Evolutionary conservation across 257 asterid genomes (phyloP).

Genomic region (Lithospermum erythrorhizon): DNA sequence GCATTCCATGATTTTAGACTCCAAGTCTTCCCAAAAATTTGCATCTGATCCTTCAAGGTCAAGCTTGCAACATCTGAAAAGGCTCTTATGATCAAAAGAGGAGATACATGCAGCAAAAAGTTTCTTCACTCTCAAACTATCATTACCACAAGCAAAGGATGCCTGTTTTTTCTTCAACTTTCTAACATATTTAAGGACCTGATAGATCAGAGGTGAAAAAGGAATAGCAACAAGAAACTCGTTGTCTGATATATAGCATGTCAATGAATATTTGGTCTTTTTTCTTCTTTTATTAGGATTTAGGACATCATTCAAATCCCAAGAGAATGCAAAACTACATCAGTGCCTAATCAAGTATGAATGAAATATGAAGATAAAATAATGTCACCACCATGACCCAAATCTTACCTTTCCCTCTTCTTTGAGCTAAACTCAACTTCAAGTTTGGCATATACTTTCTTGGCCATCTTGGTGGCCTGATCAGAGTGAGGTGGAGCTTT

Average conservation of each 20-base stretch:
- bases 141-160: neutral
- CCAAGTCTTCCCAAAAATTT: conserved; percentile 89
- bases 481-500: conserved; percentile 92
- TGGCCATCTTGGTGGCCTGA: conserved; percentile 96
- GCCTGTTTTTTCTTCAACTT: neutral
- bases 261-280: neutral
- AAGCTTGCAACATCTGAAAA: conserved; percentile 83
- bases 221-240: neutral
- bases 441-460: conserved; percentile 81
- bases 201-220: neutral
- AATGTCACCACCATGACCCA: conserved; percentile 6
- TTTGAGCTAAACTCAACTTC: conserved; percentile 97
- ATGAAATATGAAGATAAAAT: neutral
- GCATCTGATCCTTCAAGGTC: conserved; percentile 81
- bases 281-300: neutral
- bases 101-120: neutral
- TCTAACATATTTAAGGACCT: neutral
- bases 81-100: conserved; percentile 17
- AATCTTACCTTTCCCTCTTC: conserved; percentile 85
- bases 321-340: neutral
- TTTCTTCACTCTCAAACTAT: neutral
- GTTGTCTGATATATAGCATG: too few species aligned
- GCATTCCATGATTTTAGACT: conserved; percentile 78
- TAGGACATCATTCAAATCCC: neutral
- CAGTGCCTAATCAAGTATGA: neutral